phyloP scores from a whole-genome alignment of 1,139 yeast species.

The Meyerozyma guilliermondii region DNA sequence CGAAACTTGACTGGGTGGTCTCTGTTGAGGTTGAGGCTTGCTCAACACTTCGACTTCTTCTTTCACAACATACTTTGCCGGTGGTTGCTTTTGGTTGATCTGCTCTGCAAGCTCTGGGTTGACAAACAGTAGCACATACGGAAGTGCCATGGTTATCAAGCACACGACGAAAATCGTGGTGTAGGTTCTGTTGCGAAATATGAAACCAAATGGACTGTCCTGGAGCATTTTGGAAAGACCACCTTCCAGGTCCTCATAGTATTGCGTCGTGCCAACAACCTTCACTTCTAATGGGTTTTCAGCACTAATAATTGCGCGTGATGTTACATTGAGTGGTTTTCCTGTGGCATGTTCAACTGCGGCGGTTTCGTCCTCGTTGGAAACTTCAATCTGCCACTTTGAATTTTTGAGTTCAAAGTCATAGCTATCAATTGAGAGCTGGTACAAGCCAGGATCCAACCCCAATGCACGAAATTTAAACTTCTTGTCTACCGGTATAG shows the following conservation, averaged over 20 bases:
- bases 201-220: constrained; percentile 42
- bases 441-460: constrained; percentile 29
- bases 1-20: constrained; percentile 1
- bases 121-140: constrained; percentile 25
- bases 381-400: constrained; percentile 24
- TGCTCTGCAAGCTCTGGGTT: constrained; percentile 37
- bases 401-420: constrained; percentile 28
- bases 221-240: constrained; percentile 28
- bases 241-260: constrained; percentile 33
- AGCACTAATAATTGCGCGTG: background rate
- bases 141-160: constrained; percentile 30
- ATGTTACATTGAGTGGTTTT: constrained; percentile 11
- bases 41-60: background rate
- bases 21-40: constrained; percentile 7
- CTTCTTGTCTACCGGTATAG: constrained; percentile 20
- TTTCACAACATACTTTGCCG: background rate
- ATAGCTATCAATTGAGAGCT: constrained; percentile 30
- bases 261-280: constrained; percentile 22
- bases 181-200: constrained; percentile 33
- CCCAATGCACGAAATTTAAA: constrained; percentile 22
- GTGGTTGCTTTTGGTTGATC: constrained; percentile 14
- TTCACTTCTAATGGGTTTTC: constrained; percentile 19
- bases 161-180: constrained; percentile 28
- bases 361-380: constrained; percentile 9
- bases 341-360: constrained; percentile 23